These are phyloP conservation scores for Thermothelomyces thermophilus DNA, from an alignment of 2,329 filamentous ascomycete genomes.

Conservation along the genomic window DNA sequence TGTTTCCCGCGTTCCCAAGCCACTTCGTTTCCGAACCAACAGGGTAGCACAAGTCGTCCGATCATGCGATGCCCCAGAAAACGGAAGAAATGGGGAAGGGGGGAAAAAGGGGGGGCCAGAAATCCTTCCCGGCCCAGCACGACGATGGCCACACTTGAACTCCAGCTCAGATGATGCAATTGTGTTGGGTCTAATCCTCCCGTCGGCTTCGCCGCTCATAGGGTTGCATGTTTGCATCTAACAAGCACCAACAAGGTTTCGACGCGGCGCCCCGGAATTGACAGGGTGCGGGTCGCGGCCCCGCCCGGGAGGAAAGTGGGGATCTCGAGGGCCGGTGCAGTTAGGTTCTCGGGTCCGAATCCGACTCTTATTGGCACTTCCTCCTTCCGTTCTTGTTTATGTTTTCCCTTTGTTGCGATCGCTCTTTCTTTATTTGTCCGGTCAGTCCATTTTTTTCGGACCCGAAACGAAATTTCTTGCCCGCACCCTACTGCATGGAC, in stretches of 20 bases:
- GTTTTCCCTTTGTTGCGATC: too few relatives aligned
- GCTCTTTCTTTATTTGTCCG: too few relatives aligned
- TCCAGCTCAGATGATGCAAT: background rate
- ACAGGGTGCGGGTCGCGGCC: background rate
- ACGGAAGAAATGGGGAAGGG: too few relatives aligned
- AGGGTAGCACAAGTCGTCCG: background rate
- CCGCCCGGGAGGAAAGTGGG: background rate
- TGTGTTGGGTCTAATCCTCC: background rate
- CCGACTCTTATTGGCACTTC: too few relatives aligned
- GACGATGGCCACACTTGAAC: too few relatives aligned
- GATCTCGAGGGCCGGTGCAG: too few relatives aligned
- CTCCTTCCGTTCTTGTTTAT: too few relatives aligned
- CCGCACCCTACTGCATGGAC: too few relatives aligned
- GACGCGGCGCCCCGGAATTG: background rate
- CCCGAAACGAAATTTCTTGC: too few relatives aligned
- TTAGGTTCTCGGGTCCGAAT: background rate
- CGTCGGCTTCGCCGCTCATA: background rate
- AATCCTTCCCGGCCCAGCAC: background rate
- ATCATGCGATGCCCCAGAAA: background rate
- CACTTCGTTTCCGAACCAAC: background rate
- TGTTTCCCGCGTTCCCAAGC: background rate
- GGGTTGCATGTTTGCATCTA: background rate
- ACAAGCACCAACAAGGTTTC: conserved; percentile 1
- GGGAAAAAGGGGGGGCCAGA: too few relatives aligned
- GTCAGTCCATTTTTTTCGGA: too few relatives aligned